Evolutionary conservation across 2,329 filamentous ascomycete species (phyloP).

Genomic region (Leptoxyphium fumago): DNA sequence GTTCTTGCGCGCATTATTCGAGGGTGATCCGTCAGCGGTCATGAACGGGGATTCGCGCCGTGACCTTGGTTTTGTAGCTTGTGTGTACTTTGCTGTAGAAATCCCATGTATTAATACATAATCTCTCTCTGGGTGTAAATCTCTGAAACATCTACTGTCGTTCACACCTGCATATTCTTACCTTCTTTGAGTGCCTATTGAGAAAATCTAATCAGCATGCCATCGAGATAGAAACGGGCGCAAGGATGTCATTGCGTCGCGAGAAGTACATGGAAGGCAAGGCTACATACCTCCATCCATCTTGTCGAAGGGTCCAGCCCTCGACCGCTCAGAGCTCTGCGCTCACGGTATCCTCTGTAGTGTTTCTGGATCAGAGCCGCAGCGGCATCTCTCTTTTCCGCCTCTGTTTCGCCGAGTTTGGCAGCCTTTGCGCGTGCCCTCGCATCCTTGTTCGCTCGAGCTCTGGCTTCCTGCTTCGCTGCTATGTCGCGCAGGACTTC

Average conservation of each 20-base stretch:
- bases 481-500: slow-evolving; percentile 21
- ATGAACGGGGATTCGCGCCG: slow-evolving; percentile 12
- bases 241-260: too few species aligned
- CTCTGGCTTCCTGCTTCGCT: slow-evolving; percentile 18
- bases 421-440: background rate
- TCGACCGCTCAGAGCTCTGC: slow-evolving; percentile 55
- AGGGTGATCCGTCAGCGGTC: background rate
- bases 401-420: background rate
- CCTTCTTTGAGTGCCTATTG: slow-evolving; percentile 20
- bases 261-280: background rate
- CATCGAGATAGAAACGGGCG: too few species aligned
- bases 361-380: slow-evolving; percentile 36
- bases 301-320: slow-evolving; percentile 53
- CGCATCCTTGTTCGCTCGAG: slow-evolving; percentile 6
- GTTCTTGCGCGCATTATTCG: slow-evolving; percentile 37
- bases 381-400: slow-evolving; percentile 7
- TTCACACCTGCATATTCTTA: slow-evolving; percentile 7
- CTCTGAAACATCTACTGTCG: background rate
- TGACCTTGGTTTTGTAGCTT: slow-evolving; percentile 32
- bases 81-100: slow-evolving; percentile 37
- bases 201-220: slow-evolving; percentile 5
- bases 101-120: slow-evolving; percentile 9
- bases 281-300: slow-evolving; percentile 47
- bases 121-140: background rate
- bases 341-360: slow-evolving; percentile 61